phyloP scores from a whole-genome alignment of 1,139 yeast genomes.

The Sugiyamaella sp. region DNA sequence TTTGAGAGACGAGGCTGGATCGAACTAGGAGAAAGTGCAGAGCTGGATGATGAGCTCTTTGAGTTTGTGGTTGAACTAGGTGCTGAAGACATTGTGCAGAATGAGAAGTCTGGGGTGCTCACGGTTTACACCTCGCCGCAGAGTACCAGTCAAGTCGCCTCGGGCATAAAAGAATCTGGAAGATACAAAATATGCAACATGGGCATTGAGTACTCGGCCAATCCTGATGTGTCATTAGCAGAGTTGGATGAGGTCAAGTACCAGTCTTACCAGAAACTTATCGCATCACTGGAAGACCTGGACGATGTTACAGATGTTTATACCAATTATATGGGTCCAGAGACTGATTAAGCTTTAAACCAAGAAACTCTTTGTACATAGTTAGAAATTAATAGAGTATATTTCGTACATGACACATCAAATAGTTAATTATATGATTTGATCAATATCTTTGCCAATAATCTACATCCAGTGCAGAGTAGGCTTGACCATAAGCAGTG shows the following conservation, averaged over 20 bases:
- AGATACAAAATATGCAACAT: slow-evolving; percentile 69
- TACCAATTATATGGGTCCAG: slow-evolving; percentile 45
- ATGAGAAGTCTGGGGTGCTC: slow-evolving; percentile 28
- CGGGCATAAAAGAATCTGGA: slow-evolving; percentile 49
- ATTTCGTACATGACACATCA: not conserved
- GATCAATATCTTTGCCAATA: slow-evolving; percentile 19
- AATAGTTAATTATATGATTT: not conserved
- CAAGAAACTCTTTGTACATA: slow-evolving; percentile 3
- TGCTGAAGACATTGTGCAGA: slow-evolving; percentile 71
- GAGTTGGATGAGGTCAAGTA: slow-evolving; percentile 49
- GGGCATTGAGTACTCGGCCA: slow-evolving; percentile 69
- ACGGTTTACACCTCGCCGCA: slow-evolving; percentile 57
- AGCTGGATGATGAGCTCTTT: slow-evolving; percentile 56
- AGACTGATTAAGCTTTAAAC: not conserved
- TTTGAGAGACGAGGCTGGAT: slow-evolving; percentile 80
- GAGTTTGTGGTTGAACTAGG: slow-evolving; percentile 80
- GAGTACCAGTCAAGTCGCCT: slow-evolving; percentile 64
- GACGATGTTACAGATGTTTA: slow-evolving; percentile 83
- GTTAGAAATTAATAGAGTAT: not conserved
- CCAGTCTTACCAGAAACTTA: slow-evolving; percentile 59
- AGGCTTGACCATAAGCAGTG: slow-evolving; percentile 8
- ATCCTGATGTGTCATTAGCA: slow-evolving; percentile 60
- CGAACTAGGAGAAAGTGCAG: slow-evolving; percentile 49
- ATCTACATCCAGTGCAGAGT: slow-evolving; percentile 21
- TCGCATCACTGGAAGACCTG: slow-evolving; percentile 65